Percentiles rank a stretch among this genome's conserved stretches.
Conservation (phyloP, 2,329 filamentous ascomycete species). For the Teratosphaeria viscida region DNA sequence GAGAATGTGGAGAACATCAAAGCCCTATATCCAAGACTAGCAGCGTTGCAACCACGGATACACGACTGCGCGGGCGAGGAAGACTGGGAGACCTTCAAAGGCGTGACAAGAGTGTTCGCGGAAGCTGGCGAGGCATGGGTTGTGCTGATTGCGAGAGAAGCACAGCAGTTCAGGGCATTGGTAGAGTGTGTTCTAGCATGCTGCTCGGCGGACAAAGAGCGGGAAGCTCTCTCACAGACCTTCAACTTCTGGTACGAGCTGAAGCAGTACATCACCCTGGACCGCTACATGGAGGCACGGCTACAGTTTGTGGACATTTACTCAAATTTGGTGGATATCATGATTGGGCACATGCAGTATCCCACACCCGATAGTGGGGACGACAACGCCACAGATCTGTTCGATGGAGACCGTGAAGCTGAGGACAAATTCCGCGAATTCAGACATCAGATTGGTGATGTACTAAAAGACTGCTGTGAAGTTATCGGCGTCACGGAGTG, state of each 20-base stretch:
- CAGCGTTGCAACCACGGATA: constrained; percentile 68
- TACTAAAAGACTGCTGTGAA: constrained; percentile 91
- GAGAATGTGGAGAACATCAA: constrained; percentile 77
- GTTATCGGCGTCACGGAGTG: constrained; percentile 91
- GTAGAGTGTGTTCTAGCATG: constrained; percentile 92
- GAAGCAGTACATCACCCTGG: constrained; percentile 88
- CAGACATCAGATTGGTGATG: constrained; percentile 93
- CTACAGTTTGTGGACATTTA: constrained; percentile 70
- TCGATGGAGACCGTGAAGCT: constrained; percentile 88
- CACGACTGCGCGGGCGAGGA: constrained; percentile 64
- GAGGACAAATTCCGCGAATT: constrained; percentile 97
- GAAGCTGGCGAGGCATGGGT: constrained; percentile 94
- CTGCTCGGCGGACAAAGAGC: constrained; percentile 73
- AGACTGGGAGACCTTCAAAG: constrained; percentile 76
- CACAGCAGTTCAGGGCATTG: constrained; percentile 67
- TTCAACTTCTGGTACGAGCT: constrained; percentile 98
- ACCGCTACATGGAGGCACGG: constrained; percentile 76
- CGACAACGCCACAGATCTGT: constrained; percentile 67
- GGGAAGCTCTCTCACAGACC: constrained; percentile 84
- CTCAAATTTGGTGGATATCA: constrained; percentile 80
- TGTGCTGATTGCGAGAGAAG: constrained; percentile 76
- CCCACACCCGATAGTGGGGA: constrained; percentile 61
- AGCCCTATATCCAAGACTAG: constrained; percentile 67
- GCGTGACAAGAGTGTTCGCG: constrained; percentile 79
- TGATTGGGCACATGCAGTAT: constrained; percentile 83